Evolutionary conservation across 2,329 filamentous ascomycete species (phyloP).

Genomic region (Diaporthe longicolla): DNA sequence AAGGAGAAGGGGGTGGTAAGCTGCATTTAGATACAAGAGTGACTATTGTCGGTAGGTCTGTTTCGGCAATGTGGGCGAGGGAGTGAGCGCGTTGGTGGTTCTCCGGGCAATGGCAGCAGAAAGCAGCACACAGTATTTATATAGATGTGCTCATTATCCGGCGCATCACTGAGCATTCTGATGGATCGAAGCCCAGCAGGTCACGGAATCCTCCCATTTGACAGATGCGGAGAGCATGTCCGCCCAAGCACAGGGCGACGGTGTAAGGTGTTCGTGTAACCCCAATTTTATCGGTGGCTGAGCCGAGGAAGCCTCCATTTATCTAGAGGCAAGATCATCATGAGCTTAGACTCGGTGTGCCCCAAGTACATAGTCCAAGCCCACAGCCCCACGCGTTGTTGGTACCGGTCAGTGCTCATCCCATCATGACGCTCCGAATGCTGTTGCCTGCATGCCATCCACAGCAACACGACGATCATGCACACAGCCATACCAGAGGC

Average conservation of each 20-base stretch:
- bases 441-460: conserved; percentile 25
- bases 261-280: not conserved
- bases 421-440: conserved; percentile 4
- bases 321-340: not conserved
- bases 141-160: not conserved
- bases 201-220: not conserved
- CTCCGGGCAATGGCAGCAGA: not conserved
- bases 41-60: not conserved
- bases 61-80: not conserved
- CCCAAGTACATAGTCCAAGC: not conserved
- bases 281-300: not conserved
- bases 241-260: not conserved
- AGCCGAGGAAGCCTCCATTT: not conserved
- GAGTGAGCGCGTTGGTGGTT: not conserved
- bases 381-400: conserved; percentile 16
- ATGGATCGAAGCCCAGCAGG: not conserved
- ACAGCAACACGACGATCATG: not conserved
- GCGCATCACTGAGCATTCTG: conserved; percentile 2
- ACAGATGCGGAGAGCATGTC: not conserved
- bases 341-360: not conserved
- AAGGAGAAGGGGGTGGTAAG: conserved; percentile 14
- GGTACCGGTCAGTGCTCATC: not conserved
- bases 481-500: not conserved
- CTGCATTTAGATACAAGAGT: conserved; percentile 5
- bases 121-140: not conserved